phyloP scores from a whole-genome alignment of 805 yeast species.

The Wickerhamiella australiensis region DNA sequence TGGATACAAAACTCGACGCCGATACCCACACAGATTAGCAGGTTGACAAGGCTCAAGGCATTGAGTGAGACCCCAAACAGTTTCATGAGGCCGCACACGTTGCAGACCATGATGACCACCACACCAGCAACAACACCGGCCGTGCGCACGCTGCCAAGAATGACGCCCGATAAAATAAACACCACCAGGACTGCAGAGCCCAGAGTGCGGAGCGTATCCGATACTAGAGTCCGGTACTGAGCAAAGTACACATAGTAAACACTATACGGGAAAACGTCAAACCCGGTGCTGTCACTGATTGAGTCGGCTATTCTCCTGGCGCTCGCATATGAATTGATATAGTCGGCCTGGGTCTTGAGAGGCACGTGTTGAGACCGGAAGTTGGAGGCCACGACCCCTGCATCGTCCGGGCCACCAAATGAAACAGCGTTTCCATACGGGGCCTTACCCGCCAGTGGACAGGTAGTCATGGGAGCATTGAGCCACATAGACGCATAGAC shows the following conservation, averaged over 20 bases:
- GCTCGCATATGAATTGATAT: conserved; percentile 64
- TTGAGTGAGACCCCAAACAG: conserved; percentile 65
- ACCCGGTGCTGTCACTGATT: conserved; percentile 29
- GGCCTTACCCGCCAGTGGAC: conserved; percentile 93
- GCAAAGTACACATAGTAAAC: conserved; percentile 89
- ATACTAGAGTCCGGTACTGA: conserved; percentile 60
- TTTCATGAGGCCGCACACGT: conserved; percentile 73
- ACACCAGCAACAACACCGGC: conserved; percentile 46
- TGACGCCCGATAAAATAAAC: conserved; percentile 35
- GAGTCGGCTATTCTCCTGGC: conserved; percentile 56
- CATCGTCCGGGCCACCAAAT: conserved; percentile 28
- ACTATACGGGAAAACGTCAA: conserved; percentile 74
- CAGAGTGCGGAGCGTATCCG: conserved; percentile 41
- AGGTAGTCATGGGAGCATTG: conserved; percentile 58
- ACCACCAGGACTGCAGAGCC: conserved; percentile 27
- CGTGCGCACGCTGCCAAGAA: conserved; percentile 56
- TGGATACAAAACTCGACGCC: conserved; percentile 92
- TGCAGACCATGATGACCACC: conserved; percentile 51
- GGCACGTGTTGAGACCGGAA: conserved; percentile 75
- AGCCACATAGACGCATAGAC: conserved; percentile 72
- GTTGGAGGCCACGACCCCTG: conserved; percentile 21
- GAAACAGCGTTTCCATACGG: conserved; percentile 52
- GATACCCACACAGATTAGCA: conserved; percentile 83
- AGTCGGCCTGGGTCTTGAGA: conserved; percentile 69
- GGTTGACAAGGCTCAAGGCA: conserved; percentile 80